phyloP scores from a whole-genome alignment of 371 early-diverging fungal species.

The Fennellomyces sp. region DNA sequence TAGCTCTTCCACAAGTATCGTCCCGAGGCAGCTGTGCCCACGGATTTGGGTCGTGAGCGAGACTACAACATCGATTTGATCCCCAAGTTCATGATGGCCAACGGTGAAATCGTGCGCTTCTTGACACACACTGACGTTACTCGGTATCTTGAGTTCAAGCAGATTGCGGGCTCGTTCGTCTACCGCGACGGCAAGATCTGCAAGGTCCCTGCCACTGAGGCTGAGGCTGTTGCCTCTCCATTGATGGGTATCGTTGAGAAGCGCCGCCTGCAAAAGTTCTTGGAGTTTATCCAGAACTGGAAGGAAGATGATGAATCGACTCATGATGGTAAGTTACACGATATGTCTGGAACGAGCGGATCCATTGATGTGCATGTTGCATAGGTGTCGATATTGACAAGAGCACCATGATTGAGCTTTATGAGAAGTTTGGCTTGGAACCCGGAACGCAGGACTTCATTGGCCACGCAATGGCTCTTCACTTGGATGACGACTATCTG shows the following conservation, averaged over 20 bases:
- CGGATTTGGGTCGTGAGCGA: slow-evolving; percentile 82
- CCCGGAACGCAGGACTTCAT: slow-evolving; percentile 95
- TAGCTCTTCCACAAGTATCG: slow-evolving; percentile 91
- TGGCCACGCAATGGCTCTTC: slow-evolving; percentile 97
- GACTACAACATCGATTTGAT: slow-evolving; percentile 99
- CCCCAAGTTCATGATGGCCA: slow-evolving; percentile 99
- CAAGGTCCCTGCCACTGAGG: slow-evolving; percentile 95
- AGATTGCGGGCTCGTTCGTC: slow-evolving; percentile 96
- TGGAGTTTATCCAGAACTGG: slow-evolving; percentile 94
- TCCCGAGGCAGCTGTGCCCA: slow-evolving; percentile 64
- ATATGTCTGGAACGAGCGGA: not conserved
- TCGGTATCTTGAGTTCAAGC: slow-evolving; percentile 97
- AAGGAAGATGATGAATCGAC: slow-evolving; percentile 79
- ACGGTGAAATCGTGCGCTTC: slow-evolving; percentile 88
- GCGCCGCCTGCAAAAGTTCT: slow-evolving; percentile 93
- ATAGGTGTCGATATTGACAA: slow-evolving; percentile 73
- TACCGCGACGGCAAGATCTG: slow-evolving; percentile 84
- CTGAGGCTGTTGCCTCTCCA: slow-evolving; percentile 87
- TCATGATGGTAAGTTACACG: slow-evolving; percentile 60
- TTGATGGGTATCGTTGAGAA: slow-evolving; percentile 97
- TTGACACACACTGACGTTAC: slow-evolving; percentile 96
- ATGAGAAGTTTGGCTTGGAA: slow-evolving; percentile 91
- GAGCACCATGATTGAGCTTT: slow-evolving; percentile 88
- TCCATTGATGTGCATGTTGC: not conserved
- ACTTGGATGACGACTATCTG: slow-evolving; percentile 95